A percentile compares a stretch with the other conserved stretches of the same genome.
Conservation (phyloP, 2,329 filamentous ascomycete species). For the Fusarium mundagurra region DNA sequence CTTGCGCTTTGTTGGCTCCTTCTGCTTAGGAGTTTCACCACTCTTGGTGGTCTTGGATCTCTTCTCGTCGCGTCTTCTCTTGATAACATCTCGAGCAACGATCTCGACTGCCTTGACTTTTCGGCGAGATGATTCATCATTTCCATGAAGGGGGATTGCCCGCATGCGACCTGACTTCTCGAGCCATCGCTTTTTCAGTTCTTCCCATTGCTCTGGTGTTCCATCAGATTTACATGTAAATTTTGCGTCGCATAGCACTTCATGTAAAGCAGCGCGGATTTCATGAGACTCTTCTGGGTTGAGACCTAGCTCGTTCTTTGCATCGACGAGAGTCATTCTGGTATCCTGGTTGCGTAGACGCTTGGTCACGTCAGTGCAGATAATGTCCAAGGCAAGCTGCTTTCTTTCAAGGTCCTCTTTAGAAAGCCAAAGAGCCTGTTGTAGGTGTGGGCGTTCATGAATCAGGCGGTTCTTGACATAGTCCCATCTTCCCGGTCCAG, state of each 20-base stretch:
- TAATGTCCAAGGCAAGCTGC: constrained; percentile 77
- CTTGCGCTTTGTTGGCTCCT: neutral
- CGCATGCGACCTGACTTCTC: constrained; percentile 65
- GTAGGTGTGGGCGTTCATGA: constrained; percentile 70
- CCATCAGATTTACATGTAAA: constrained; percentile 80
- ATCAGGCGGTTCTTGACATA: constrained; percentile 74
- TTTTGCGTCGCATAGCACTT: constrained; percentile 70
- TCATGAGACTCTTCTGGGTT: constrained; percentile 62
- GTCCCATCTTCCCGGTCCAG: constrained; percentile 79
- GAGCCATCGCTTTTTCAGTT: constrained; percentile 76
- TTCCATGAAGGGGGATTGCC: constrained; percentile 59
- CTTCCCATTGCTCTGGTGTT: constrained; percentile 75
- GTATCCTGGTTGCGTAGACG: constrained; percentile 72
- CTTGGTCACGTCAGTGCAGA: constrained; percentile 86
- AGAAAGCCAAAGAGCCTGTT: constrained; percentile 67
- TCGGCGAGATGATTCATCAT: constrained; percentile 61
- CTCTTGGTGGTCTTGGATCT: constrained; percentile 38
- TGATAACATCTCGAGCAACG: constrained; percentile 80
- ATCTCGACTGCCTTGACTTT: constrained; percentile 75
- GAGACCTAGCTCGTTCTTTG: constrained; percentile 68
- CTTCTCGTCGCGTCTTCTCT: constrained; percentile 76
- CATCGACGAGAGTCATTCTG: constrained; percentile 77
- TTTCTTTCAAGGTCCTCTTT: constrained; percentile 69
- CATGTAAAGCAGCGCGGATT: constrained; percentile 72
- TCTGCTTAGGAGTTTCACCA: constrained; percentile 57